Base-by-base conservation (phyloP, 768 basidiomycete species). In the Tephrocybe sp. region DNA sequence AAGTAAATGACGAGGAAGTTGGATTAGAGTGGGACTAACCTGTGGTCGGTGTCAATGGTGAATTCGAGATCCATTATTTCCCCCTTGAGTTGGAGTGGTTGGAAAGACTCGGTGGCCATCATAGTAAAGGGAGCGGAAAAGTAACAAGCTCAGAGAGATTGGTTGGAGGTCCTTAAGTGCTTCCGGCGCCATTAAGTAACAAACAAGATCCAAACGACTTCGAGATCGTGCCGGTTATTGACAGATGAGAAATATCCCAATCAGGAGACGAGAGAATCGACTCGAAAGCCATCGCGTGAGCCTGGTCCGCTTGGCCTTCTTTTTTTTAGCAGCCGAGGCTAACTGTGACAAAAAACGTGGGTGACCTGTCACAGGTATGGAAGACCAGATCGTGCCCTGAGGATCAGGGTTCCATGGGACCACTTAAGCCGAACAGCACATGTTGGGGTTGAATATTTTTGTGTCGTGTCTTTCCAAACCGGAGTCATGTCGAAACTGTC, bases 51-150 rank as follows among this genome's bases (percentile, higher is more conserved):
- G 68, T 87, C 86, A 49, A 81, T 69, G 48, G 78, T 78, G 70
- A 84, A 86, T 59, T 89, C 87, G 50, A 88, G 76, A 69, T 89
- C 87, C 80, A 88, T 84, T 56, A 86, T 76, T 66, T 86, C 84
- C 64, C 84, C 82, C 67, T 88, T 88, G 65, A 85, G 78, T 61
- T 86, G 86, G 44, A 82, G 66, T 54, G 78, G 74, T 58, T 75
- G 77, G 62, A 77, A 79, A 53, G 73, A 66, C 64, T 80, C 74
- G 64, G 80, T 68, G 70, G 76, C 64, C 73, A 83, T 81, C 75
- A 75, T 77, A 68, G 72, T 69, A 67, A 48, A 51, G 50, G 50
- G 67, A 67, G 61, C 70, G 68, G 68, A 74, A 75, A 75, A 70
- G 75, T 69, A 72, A 73, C 68, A 70, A 70, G 68, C 66, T 69